Conservation (phyloP, 83 land plant genomes). For the Isoetes engelmannii region DNA sequence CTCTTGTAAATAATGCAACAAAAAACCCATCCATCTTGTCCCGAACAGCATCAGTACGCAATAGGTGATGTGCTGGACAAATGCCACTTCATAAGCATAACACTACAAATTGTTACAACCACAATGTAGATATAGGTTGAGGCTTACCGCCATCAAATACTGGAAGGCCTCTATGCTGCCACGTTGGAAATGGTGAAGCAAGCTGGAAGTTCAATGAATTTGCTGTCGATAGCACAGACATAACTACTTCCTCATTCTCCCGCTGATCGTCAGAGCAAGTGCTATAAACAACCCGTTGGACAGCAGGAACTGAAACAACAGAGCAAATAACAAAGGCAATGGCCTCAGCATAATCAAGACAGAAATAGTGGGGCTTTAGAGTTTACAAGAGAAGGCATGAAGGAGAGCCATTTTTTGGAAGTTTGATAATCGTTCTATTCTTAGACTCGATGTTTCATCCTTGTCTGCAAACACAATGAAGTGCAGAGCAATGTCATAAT, state of each 20-base stretch:
- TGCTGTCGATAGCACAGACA: slow-evolving; percentile 64
- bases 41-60: too few species aligned
- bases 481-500: too few species aligned
- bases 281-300: slow-evolving; percentile 84
- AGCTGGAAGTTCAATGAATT: slow-evolving; percentile 30
- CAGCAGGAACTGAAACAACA: slow-evolving; percentile 68
- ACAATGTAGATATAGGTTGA: too few species aligned
- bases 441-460: slow-evolving; percentile 17
- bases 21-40: too few species aligned
- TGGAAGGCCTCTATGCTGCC: slow-evolving; percentile 87
- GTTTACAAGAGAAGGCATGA: slow-evolving; percentile 73
- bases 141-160: slow-evolving; percentile 73
- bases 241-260: slow-evolving; percentile 87
- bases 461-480: slow-evolving; percentile 21
- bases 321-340: slow-evolving; percentile 1
- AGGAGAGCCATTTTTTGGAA: slow-evolving; percentile 72
- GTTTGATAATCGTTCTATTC: slow-evolving; percentile 59
- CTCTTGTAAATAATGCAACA: too few species aligned
- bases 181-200: slow-evolving; percentile 55
- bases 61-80: too few species aligned
- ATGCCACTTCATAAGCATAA: too few species aligned
- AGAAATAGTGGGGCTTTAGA: background rate
- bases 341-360: background rate
- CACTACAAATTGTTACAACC: too few species aligned
- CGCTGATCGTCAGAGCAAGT: slow-evolving; percentile 79